Conservation (phyloP, 1,139 yeast species). For the Candida sp. region DNA sequence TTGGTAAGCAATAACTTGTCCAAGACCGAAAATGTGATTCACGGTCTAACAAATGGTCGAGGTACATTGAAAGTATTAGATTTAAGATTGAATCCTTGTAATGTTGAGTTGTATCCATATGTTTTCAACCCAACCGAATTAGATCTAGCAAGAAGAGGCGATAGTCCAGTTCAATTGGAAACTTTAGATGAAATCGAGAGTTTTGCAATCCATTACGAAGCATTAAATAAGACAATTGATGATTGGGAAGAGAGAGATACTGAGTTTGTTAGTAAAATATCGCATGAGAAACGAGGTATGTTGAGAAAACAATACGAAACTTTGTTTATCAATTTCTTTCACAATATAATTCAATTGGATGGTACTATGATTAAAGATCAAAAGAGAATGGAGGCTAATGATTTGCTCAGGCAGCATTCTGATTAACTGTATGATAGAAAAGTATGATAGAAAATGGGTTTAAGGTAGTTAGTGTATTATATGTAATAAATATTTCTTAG, state of each 20-base stretch:
- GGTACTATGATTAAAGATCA: slow-evolving; percentile 28
- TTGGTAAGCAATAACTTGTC: slow-evolving; percentile 45
- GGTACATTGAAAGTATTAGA: slow-evolving; percentile 38
- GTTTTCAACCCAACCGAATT: slow-evolving; percentile 48
- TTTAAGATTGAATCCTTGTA: slow-evolving; percentile 49
- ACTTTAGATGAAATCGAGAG: slow-evolving; percentile 45
- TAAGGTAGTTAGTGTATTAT: not conserved
- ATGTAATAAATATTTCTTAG: not conserved
- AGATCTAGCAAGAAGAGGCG: slow-evolving; percentile 16
- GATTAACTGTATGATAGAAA: not conserved
- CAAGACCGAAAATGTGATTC: slow-evolving; percentile 30
- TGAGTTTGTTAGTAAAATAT: slow-evolving; percentile 21
- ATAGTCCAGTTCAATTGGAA: slow-evolving; percentile 36
- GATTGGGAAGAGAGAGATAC: slow-evolving; percentile 40
- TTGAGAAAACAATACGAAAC: slow-evolving; percentile 37
- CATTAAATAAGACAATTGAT: slow-evolving; percentile 26
- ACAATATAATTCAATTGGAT: slow-evolving; percentile 33
- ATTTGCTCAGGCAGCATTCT: not conserved
- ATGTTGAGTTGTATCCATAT: slow-evolving; percentile 47
- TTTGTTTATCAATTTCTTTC: slow-evolving; percentile 33
- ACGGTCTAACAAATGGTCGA: slow-evolving; percentile 28
- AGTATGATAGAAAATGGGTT: not conserved
- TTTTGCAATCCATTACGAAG: slow-evolving; percentile 38
- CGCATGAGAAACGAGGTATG: slow-evolving; percentile 11
- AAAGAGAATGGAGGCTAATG: slow-evolving; percentile 16